Evolutionary conservation across 2,329 filamentous ascomycete genomes (phyloP).

Genomic region (Thelonectria discophora): DNA sequence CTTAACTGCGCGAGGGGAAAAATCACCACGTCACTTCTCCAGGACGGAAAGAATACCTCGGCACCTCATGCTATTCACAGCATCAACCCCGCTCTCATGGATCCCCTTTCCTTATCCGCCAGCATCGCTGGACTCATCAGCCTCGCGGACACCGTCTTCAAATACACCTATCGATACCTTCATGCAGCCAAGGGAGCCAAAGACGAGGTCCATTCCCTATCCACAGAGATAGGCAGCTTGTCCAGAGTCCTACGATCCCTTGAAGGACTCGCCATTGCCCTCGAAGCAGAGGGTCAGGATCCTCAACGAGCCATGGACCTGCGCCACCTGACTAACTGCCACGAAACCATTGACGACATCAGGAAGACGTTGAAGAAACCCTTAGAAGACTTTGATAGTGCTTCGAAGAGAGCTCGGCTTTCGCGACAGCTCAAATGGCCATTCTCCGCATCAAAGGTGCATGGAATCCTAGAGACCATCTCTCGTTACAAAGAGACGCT

Average conservation of each 20-base stretch:
- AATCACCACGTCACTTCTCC: too few relatives aligned
- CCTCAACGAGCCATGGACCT: slow-evolving; percentile 11
- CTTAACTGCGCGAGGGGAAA: too few relatives aligned
- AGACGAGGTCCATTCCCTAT: slow-evolving; percentile 5
- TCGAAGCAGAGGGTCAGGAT: slow-evolving; percentile 8
- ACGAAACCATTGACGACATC: slow-evolving; percentile 5
- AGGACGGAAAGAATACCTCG: too few relatives aligned
- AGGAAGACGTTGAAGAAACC: slow-evolving; percentile 8
- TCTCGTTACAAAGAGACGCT: slow-evolving; percentile 28
- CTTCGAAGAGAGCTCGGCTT: not conserved
- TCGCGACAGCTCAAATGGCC: slow-evolving; percentile 27
- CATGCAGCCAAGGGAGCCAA: slow-evolving; percentile 4
- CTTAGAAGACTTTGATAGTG: not conserved
- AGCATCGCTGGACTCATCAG: slow-evolving; percentile 22
- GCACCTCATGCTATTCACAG: too few relatives aligned
- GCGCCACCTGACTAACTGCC: slow-evolving; percentile 10
- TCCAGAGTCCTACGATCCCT: not conserved
- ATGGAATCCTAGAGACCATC: slow-evolving; percentile 17
- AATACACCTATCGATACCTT: slow-evolving; percentile 13
- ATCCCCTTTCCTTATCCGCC: slow-evolving; percentile 21
- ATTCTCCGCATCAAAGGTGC: slow-evolving; percentile 22
- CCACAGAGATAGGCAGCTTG: slow-evolving; percentile 12
- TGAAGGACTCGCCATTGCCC: slow-evolving; percentile 7
- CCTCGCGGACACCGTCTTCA: slow-evolving; percentile 16
- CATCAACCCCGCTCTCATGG: not conserved